Evolutionary conservation across 2,329 filamentous ascomycete genomes (phyloP), one percentile per base, ranked within the genome.

Genomic region (Alternaria alternata): DNA sequence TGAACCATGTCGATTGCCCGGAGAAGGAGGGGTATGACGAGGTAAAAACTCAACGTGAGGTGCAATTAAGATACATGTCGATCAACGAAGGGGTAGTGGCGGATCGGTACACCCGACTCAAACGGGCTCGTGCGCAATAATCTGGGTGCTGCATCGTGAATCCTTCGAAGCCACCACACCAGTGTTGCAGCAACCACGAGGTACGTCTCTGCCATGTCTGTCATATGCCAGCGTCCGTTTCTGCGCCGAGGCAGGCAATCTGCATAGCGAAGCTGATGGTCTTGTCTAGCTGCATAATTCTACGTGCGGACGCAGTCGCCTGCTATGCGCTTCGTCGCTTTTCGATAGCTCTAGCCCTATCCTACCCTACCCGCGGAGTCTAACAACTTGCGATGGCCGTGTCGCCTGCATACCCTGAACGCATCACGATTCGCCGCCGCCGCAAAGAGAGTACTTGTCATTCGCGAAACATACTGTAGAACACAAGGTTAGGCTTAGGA

Each of bases 101-200:
- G 54, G 55, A 56, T 54, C 54, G 41, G 61, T 60, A 57, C 47
- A 47, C 47, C 52, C 53, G 49, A 38, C 46, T 38, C 44, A 46
- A 57, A 48, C 38, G 39, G 62, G 57, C 62, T 63, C 64, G 61
- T 63, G 66, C 66, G 56, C 64, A 55, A 56, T 51, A 54, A 44
- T 53, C 52, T 57, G 51, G 48, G 46, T 60, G 39, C 59, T 68
- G 70, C 66, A 65, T 59, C 62, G 46, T 59, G 62, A 64, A 67
- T 69, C 63, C 66, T 68, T 64, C 65, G 54, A 63, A 62, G 65
- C 66, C 63, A 66, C 64, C 62, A 62, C 54, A 57, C 59, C 61
- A 59, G 51, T 58, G 22, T 36, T 51, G 59, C 59, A 53, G 61
- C 58, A 16, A 38, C 49, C 53, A 55, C 49, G 30, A 54, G 47